These are phyloP conservation scores for Hydnomerulius pinastri DNA, from an alignment of 768 basidiomycete genomes.

Conservation along the genomic window DNA sequence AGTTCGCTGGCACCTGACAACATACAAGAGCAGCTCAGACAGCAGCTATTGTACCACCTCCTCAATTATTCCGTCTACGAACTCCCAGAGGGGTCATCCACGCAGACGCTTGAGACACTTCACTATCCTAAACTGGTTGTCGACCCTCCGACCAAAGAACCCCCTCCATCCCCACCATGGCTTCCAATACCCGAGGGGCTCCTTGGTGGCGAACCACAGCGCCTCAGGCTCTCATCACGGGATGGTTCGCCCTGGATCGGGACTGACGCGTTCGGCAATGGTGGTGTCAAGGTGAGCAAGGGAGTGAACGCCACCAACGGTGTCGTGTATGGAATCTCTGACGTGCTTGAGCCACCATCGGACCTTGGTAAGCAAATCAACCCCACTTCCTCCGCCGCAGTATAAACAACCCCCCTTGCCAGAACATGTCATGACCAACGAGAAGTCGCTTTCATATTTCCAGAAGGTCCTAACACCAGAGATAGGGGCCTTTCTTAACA, in stretches of 20 bases:
- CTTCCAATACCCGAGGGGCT: slow-evolving; percentile 81
- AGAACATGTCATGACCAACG: slow-evolving; percentile 64
- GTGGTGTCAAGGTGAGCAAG: slow-evolving; percentile 68
- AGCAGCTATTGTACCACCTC: slow-evolving; percentile 93
- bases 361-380: slow-evolving; percentile 61
- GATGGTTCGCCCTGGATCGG: slow-evolving; percentile 59
- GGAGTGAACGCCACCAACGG: slow-evolving; percentile 71
- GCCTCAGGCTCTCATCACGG: slow-evolving; percentile 61
- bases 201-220: slow-evolving; percentile 80
- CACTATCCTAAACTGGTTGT: slow-evolving; percentile 64
- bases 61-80: slow-evolving; percentile 74
- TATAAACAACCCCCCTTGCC: slow-evolving; percentile 6
- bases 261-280: slow-evolving; percentile 78
- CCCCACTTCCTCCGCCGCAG: neutral
- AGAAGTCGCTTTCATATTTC: slow-evolving; percentile 72
- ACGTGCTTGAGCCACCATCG: slow-evolving; percentile 73
- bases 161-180: slow-evolving; percentile 82
- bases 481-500: slow-evolving; percentile 57
- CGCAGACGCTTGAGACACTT: slow-evolving; percentile 55
- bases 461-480: slow-evolving; percentile 66
- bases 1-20: slow-evolving; percentile 63
- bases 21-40: slow-evolving; percentile 78
- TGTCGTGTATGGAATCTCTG: slow-evolving; percentile 69
- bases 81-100: slow-evolving; percentile 41
- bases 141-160: slow-evolving; percentile 64